Conservation (phyloP, 148 eudicot species). For the Simmondsia chinensis region DNA sequence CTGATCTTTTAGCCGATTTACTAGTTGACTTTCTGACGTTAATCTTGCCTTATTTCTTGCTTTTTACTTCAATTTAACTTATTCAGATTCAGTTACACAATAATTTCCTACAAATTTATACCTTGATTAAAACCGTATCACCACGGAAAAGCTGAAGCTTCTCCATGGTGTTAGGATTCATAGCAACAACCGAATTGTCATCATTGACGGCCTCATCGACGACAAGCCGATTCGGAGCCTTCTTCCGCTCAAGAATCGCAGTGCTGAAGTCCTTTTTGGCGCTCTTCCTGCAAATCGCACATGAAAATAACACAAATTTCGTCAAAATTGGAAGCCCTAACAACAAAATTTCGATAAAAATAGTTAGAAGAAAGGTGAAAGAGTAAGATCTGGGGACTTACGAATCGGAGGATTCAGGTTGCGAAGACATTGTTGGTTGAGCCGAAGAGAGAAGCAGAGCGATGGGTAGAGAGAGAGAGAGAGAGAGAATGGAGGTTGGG, state of each 20-base stretch:
- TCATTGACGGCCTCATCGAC: slow-evolving; percentile 80
- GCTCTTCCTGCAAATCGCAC: slow-evolving; percentile 40
- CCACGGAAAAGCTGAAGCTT: slow-evolving; percentile 85
- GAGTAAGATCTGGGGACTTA: slow-evolving; percentile 15
- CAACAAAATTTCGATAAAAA: slow-evolving; percentile 1
- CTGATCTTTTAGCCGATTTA: too few species aligned
- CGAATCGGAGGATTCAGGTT: slow-evolving; percentile 73
- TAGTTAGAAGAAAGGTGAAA: slow-evolving; percentile 7
- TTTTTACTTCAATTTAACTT: too few species aligned
- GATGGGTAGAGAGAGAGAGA: not conserved
- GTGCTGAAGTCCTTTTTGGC: slow-evolving; percentile 70
- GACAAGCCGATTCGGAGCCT: slow-evolving; percentile 61
- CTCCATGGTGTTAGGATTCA: slow-evolving; percentile 85
- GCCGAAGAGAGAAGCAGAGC: too few species aligned
- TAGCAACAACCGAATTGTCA: slow-evolving; percentile 70
- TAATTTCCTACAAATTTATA: slow-evolving; percentile 6
- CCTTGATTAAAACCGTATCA: slow-evolving; percentile 75
- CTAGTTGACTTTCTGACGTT: not conserved
- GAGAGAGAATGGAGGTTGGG: not conserved
- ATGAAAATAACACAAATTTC: not conserved
- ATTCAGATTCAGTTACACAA: not conserved
- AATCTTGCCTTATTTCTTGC: not conserved
- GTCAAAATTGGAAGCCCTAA: too few species aligned
- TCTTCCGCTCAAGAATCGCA: slow-evolving; percentile 74
- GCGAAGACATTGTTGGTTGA: slow-evolving; percentile 30